Conservation (phyloP, 257 asterid species). For the Scutellaria galericulata region DNA sequence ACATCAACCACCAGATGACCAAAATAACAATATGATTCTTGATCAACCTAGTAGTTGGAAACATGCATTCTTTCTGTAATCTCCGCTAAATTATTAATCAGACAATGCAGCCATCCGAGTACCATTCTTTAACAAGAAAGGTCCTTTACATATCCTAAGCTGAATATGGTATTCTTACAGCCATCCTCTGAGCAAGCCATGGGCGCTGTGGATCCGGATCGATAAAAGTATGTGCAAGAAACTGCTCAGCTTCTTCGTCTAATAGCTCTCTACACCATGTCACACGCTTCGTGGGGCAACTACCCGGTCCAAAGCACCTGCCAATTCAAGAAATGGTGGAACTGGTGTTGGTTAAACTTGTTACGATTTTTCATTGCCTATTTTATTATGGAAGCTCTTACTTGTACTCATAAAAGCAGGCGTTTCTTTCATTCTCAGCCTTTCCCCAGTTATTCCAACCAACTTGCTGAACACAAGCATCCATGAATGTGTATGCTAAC, state of each 20-base stretch:
- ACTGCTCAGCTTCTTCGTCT: constrained; percentile 86
- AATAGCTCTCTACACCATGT: constrained; percentile 86
- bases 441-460: constrained; percentile 99
- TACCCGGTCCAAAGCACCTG: constrained; percentile 92
- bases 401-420: constrained; percentile 98
- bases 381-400: constrained; percentile 29
- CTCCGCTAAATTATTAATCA: constrained; percentile 6
- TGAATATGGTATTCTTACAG: constrained; percentile 69
- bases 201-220: constrained; percentile 79
- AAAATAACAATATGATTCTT: background rate
- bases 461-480: constrained; percentile 67
- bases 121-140: background rate
- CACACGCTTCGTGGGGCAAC: constrained; percentile 78
- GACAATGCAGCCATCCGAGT: background rate
- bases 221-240: constrained; percentile 66
- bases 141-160: constrained; percentile 46
- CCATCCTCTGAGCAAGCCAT: constrained; percentile 83
- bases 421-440: constrained; percentile 84
- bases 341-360: background rate
- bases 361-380: background rate
- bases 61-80: background rate
- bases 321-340: constrained; percentile 6
- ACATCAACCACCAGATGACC: too few species aligned
- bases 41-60: constrained; percentile 14
- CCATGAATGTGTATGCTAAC: constrained; percentile 76